A percentile compares a stretch with the other conserved stretches of the same genome.
Evolutionary conservation across 192 early-diverging fungal genomes (phyloP).

Genomic region (Podila epicladia): DNA sequence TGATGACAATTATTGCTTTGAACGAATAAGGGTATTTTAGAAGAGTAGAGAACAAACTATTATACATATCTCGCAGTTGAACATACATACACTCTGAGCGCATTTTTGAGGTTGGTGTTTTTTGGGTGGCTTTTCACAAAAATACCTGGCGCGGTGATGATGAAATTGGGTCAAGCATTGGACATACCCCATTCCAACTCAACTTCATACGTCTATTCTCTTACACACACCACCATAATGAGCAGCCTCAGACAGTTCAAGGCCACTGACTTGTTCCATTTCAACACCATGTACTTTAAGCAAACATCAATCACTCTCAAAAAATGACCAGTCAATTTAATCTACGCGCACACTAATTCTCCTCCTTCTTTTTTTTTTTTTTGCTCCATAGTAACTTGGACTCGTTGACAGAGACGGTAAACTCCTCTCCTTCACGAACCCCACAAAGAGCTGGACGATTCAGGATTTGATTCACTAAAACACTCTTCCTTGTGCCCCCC

Average conservation of each 20-base stretch:
- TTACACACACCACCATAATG: constrained; percentile 19
- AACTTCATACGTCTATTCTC: no score
- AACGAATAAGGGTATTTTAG: constrained; percentile 57
- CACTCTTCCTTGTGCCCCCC: background rate
- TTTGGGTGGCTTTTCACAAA: background rate
- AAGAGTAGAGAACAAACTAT: background rate
- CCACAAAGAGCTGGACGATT: no score
- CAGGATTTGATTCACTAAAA: no score
- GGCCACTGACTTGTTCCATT: constrained; percentile 92
- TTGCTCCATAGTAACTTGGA: constrained; percentile 79
- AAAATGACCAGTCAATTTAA: no score
- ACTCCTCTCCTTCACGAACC: no score
- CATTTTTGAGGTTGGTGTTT: no score
- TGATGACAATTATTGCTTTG: constrained; percentile 82
- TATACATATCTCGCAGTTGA: no score
- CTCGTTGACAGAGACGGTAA: constrained; percentile 92
- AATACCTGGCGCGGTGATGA: background rate
- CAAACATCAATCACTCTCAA: background rate
- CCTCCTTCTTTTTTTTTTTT: background rate
- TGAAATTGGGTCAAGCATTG: background rate
- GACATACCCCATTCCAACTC: background rate
- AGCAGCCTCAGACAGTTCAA: constrained; percentile 65
- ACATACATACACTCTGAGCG: no score
- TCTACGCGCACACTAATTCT: background rate
- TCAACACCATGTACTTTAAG: constrained; percentile 84